Evolutionary conservation across 148 eudicot genomes (phyloP).

Genomic region (Rhododendron williamsianum): DNA sequence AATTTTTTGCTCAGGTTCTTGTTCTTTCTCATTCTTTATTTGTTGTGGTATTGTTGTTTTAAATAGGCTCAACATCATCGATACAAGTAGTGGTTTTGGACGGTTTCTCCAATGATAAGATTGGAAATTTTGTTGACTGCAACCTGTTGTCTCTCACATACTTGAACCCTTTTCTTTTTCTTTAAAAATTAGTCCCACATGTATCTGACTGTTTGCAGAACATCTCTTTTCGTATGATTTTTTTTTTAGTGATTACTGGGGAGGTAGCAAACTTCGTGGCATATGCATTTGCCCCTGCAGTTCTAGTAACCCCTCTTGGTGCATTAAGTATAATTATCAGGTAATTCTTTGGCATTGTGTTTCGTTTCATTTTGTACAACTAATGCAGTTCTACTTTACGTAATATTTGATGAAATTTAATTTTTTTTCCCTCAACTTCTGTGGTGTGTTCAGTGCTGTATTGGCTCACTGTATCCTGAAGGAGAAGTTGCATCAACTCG

Average conservation of each 20-base stretch:
- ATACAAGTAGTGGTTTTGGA: background rate
- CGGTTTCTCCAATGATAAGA: background rate
- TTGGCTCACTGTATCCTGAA: constrained; percentile 58
- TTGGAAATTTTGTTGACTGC: background rate
- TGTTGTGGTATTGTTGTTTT: background rate
- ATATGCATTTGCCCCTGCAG: constrained; percentile 78
- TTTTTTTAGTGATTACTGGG: constrained; percentile 50
- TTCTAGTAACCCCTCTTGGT: constrained; percentile 73
- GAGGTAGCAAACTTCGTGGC: constrained; percentile 75
- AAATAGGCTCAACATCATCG: background rate
- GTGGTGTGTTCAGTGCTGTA: constrained; percentile 38
- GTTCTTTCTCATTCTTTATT: background rate
- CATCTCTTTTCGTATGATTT: constrained; percentile 5
- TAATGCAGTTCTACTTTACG: background rate
- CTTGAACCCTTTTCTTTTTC: background rate
- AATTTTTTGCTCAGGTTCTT: background rate
- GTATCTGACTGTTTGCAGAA: constrained; percentile 2
- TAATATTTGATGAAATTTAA: background rate
- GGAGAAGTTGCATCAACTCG: constrained; percentile 50
- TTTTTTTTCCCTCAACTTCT: background rate
- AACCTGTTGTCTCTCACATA: background rate
- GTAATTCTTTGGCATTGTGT: constrained; percentile 18
- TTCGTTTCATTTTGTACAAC: background rate
- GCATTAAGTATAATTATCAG: constrained; percentile 71
- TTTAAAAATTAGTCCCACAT: background rate